Percentiles rank a stretch among this genome's conserved stretches.
These are phyloP conservation scores for Pleurostoma richardsiae DNA, from an alignment of 2,329 filamentous ascomycete genomes.

Conservation along the genomic window DNA sequence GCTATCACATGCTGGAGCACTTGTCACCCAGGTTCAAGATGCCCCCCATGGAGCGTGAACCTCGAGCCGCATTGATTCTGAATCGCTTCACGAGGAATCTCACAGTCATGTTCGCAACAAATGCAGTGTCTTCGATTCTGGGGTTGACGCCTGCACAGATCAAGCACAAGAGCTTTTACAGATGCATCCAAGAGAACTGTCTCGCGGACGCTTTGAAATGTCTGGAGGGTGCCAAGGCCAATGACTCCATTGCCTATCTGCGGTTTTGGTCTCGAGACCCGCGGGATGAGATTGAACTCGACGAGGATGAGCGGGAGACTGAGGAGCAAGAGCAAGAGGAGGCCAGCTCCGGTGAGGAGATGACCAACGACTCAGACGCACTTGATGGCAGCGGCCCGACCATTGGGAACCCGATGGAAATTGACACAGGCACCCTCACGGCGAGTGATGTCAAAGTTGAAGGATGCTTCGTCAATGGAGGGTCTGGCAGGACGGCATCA, in stretches of 20 bases:
- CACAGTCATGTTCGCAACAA: constrained; percentile 82
- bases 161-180: constrained; percentile 77
- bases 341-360: constrained; percentile 26
- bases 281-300: constrained; percentile 46
- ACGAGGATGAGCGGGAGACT: constrained; percentile 29
- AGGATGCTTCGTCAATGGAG: constrained; percentile 17
- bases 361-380: constrained; percentile 27
- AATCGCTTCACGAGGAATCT: constrained; percentile 81
- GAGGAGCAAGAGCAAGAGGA: constrained; percentile 28
- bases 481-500: background rate
- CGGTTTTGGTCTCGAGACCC: constrained; percentile 82
- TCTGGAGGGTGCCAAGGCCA: constrained; percentile 80
- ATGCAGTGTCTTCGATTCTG: constrained; percentile 68
- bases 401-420: constrained; percentile 35
- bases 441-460: constrained; percentile 29
- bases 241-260: constrained; percentile 86
- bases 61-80: constrained; percentile 76
- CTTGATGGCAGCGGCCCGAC: constrained; percentile 41
- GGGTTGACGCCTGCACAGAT: constrained; percentile 66
- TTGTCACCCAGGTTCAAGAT: constrained; percentile 74
- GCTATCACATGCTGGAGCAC: constrained; percentile 86
- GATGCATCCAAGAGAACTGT: constrained; percentile 76
- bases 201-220: constrained; percentile 71
- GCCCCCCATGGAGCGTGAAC: constrained; percentile 64
- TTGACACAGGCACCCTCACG: constrained; percentile 24